Base-by-base conservation (phyloP, 257 asterid genomes). In the Nicotiana obtusifolia region DNA sequence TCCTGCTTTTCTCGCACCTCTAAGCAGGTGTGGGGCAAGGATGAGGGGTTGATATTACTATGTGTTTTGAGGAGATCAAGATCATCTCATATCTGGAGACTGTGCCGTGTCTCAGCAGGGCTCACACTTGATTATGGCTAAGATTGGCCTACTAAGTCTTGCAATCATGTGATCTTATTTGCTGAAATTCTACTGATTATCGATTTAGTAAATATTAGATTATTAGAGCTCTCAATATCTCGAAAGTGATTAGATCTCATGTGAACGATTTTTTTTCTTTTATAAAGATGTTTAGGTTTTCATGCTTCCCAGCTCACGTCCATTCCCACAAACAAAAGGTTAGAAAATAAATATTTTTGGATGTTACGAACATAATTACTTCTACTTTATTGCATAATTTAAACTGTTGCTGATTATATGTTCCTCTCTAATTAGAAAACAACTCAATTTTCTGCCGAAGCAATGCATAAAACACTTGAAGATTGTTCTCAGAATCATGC, bases 91-190 rank as follows among this genome's bases (percentile, higher is more conserved):
- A 85, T 95, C 81, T 95, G 99, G 99, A 94, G 99, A 91, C 75
- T 96, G 93, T 90, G 98, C 88, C 97, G 99, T 56, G 87, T 89
- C 81, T 91, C 97, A n/a, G 97, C 87, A 84, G 99, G 98, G 52
- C 88, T 94, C 83, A 88, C 97, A 3, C 81, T 94, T 85, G 99
- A 96, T 85, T 96, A 96, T 79, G 99, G 99, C 98, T 96, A 96
- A 96, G 86, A 83, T 82, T 85, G 26, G 76, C 92, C 86, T 84
- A 20, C 83, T 85, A 82, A 88, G 82, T 86, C 79, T 62, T 49
- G 56, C 75, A 84, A 41, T 75, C 83, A 81, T 88, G 87, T 83
- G 86, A 83, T 85, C 87, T 82, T 73, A 35, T 76, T 79, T 52
- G 68, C 49, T 61, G 84, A 82, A 83, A 78, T 31, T 83, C 37